Evolutionary conservation across 495 filamentous ascomycete species (phyloP).

Genomic region (Usnea hakonensis): DNA sequence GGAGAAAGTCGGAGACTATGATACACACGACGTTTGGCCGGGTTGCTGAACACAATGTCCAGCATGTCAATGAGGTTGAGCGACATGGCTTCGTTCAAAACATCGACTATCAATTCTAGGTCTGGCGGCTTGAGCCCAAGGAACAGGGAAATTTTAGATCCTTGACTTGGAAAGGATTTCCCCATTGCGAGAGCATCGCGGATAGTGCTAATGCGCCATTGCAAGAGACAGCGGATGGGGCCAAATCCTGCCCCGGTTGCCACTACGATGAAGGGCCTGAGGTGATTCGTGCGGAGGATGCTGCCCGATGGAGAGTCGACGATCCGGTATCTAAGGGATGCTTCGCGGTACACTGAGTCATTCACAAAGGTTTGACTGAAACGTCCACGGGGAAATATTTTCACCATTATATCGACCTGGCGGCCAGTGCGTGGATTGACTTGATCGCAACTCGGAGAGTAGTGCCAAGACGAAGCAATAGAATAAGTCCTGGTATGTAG

Average conservation of each 20-base stretch:
- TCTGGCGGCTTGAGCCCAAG: slow-evolving; percentile 12
- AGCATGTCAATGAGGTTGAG: slow-evolving; percentile 12
- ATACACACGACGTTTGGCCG: slow-evolving; percentile 15
- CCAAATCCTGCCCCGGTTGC: slow-evolving; percentile 29
- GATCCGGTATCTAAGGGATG: slow-evolving; percentile 16
- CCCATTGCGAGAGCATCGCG: neutral
- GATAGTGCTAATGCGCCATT: slow-evolving; percentile 15
- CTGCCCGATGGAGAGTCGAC: slow-evolving; percentile 11
- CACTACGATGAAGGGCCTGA: slow-evolving; percentile 19
- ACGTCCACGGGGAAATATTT: slow-evolving; percentile 19
- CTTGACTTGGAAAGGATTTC: neutral
- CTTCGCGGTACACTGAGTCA: neutral
- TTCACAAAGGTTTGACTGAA: slow-evolving; percentile 25
- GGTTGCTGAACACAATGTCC: slow-evolving; percentile 18
- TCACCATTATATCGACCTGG: slow-evolving; percentile 21
- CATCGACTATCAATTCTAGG: neutral
- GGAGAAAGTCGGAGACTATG: slow-evolving; percentile 5
- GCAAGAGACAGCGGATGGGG: slow-evolving; percentile 24
- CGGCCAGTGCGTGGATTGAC: neutral
- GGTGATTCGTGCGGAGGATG: neutral
- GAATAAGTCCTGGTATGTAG: slow-evolving; percentile 25
- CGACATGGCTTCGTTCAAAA: slow-evolving; percentile 6
- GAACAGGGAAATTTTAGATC: slow-evolving; percentile 9
- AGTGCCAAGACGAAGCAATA: slow-evolving; percentile 20
- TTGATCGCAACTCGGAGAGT: neutral